These are phyloP conservation scores for Talaromyces sp. DNA, from an alignment of 2,329 filamentous ascomycete genomes.

Conservation along the genomic window DNA sequence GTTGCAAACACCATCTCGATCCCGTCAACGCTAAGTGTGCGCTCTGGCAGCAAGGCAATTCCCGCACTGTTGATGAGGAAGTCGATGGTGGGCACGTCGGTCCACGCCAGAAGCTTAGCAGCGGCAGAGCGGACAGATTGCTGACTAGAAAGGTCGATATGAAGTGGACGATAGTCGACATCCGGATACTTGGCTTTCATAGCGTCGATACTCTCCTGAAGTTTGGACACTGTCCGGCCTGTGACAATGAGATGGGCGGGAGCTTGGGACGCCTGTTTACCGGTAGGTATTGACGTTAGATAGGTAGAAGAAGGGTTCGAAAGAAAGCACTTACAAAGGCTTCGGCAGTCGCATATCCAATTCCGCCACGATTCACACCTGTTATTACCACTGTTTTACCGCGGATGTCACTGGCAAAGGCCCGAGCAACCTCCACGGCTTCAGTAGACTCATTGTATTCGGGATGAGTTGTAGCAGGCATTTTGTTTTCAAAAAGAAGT, in stretches of 20 bases:
- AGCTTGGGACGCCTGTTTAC: conserved; percentile 19
- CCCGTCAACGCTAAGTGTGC: conserved; percentile 29
- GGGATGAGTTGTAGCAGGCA: conserved; percentile 24
- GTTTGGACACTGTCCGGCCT: conserved; percentile 14
- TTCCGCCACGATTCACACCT: conserved; percentile 2
- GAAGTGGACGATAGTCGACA: conserved; percentile 20
- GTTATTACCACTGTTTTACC: conserved; percentile 25
- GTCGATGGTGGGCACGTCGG: conserved; percentile 30
- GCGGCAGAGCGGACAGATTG: conserved; percentile 30
- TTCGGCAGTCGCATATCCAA: conserved; percentile 10
- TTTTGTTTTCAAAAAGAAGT: conserved; percentile 16
- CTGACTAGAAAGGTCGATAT: conserved; percentile 33
- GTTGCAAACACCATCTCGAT: conserved; percentile 37
- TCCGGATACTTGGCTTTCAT: conserved; percentile 15
- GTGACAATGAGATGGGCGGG: conserved; percentile 14
- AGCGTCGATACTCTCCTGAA: conserved; percentile 13
- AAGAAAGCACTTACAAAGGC: conserved; percentile 7
- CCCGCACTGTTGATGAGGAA: conserved; percentile 44
- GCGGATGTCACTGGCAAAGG: conserved; percentile 30
- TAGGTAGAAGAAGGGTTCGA: background rate
- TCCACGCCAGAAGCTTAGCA: conserved; percentile 24
- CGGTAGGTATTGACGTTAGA: background rate
- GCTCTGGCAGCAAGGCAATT: conserved; percentile 29
- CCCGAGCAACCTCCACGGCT: conserved; percentile 36
- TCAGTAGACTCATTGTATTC: conserved; percentile 35